A percentile compares a stretch with the other conserved stretches of the same genome.
Evolutionary conservation across 257 asterid genomes (phyloP).

Genomic region (Pogostemon cablin): DNA sequence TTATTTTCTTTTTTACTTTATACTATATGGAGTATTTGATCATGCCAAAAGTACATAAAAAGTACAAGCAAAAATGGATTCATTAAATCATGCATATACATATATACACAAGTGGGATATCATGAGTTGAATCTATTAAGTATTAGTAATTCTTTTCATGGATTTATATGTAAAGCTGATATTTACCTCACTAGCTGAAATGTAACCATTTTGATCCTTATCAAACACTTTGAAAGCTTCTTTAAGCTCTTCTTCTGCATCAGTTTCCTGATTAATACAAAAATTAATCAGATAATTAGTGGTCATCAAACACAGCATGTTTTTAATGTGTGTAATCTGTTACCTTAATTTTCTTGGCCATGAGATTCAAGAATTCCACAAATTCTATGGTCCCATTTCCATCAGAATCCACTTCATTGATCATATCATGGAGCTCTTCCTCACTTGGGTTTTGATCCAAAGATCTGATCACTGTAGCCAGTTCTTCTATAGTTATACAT

Average conservation of each 20-base stretch:
- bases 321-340: no score
- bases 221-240: slow-evolving; percentile 57
- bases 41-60: no score
- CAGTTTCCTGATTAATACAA: slow-evolving; percentile 37
- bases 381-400: slow-evolving; percentile 56
- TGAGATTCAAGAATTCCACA: slow-evolving; percentile 48
- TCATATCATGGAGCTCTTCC: slow-evolving; percentile 57
- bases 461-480: slow-evolving; percentile 47
- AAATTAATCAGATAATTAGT: background rate
- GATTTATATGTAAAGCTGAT: background rate
- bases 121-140: no score
- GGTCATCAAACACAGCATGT: no score
- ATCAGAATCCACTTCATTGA: slow-evolving; percentile 48
- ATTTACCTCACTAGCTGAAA: slow-evolving; percentile 50
- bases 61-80: no score
- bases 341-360: slow-evolving; percentile 58
- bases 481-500: slow-evolving; percentile 48
- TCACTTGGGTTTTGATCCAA: slow-evolving; percentile 47
- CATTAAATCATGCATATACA: no score
- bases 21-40: no score
- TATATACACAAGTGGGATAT: no score
- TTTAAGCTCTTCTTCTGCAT: slow-evolving; percentile 52
- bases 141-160: background rate
- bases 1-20: no score
- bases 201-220: slow-evolving; percentile 53